Base-by-base conservation (phyloP, 2,329 filamentous ascomycete genomes). In the Penicillium frequentans region DNA sequence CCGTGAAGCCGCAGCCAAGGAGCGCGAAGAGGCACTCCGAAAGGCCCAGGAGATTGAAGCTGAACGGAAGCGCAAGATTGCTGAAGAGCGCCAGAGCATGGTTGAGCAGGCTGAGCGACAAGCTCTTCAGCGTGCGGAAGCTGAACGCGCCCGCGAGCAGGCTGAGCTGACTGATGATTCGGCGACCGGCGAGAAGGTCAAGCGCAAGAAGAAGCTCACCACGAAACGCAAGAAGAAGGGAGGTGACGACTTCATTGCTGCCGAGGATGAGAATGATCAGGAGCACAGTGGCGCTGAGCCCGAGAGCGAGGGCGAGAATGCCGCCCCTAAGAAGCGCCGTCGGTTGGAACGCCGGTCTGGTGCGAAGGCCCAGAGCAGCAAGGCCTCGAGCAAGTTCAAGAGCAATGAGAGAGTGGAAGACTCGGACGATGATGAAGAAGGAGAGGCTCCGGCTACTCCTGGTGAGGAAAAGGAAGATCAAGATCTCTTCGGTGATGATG, bases 71-170 rank as follows among this genome's bases (percentile, higher is more conserved):
- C 86, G 89, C 59, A 90, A 91, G 77, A 88, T 98, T 62, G 85
- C 87, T n/a, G 90, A 91, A 70, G 93, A 98, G 73, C 87, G 93
- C 58, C 86, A 90, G 64, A 86, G 84, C 66, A 93, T 98, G 70
- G 82, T 87, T 19, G 90, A 92, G 57, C 84, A 86, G 45, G 89
- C 96, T 69, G 84, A 90, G 52, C 82, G 85, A 62, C 79, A 91
- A 48, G 90, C 91, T 24, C 86, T 89, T 65, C 81, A 86, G 68
- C 85, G 90, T 31, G 81, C 83, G 1, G 89, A 90, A 63, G 89
- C 92, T 64, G 90, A 93, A 57, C 81, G 82, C 56, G 79, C 80
- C 42, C 82, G 86, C 33, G 81, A 88, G 63, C 89, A 89, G 48
- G 91, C 90, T 3, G 92, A 96, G 68, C 83, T 90, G 75, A 95